Evolutionary conservation across 495 filamentous ascomycete genomes (phyloP).

Genomic region (Trichoderma reesei): DNA sequence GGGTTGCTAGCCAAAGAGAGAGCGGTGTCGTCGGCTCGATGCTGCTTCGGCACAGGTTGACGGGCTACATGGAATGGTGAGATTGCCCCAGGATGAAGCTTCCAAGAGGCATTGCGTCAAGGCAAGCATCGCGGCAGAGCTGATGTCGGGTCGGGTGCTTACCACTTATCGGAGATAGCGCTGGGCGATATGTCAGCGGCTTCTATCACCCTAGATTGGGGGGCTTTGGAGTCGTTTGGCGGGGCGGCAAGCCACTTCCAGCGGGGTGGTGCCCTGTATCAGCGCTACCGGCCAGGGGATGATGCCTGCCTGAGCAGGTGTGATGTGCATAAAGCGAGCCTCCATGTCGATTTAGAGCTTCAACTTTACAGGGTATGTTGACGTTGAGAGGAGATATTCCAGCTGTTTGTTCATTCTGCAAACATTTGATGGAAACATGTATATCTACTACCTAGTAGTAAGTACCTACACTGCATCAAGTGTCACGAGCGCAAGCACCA

Average conservation of each 20-base stretch:
- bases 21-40: not conserved
- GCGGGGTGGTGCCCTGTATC: not conserved
- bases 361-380: too few species aligned
- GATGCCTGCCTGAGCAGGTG: too few species aligned
- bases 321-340: too few species aligned
- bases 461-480: too few species aligned
- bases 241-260: conserved; percentile 1
- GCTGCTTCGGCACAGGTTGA: not conserved
- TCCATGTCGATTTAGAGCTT: too few species aligned
- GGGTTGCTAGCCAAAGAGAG: not conserved
- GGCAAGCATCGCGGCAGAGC: not conserved
- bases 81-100: not conserved
- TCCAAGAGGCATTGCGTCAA: not conserved
- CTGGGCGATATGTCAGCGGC: not conserved
- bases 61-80: not conserved
- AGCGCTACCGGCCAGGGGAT: too few species aligned
- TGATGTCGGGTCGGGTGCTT: not conserved
- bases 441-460: too few species aligned
- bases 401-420: too few species aligned
- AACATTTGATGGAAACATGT: too few species aligned
- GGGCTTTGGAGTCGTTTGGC: not conserved
- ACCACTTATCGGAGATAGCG: conserved; percentile 5
- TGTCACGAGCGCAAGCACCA: too few species aligned
- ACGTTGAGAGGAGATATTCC: too few species aligned
- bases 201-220: not conserved